These are phyloP conservation scores for Corchorus olitorius DNA, from an alignment of 345 rosid genomes.

Conservation along the genomic window DNA sequence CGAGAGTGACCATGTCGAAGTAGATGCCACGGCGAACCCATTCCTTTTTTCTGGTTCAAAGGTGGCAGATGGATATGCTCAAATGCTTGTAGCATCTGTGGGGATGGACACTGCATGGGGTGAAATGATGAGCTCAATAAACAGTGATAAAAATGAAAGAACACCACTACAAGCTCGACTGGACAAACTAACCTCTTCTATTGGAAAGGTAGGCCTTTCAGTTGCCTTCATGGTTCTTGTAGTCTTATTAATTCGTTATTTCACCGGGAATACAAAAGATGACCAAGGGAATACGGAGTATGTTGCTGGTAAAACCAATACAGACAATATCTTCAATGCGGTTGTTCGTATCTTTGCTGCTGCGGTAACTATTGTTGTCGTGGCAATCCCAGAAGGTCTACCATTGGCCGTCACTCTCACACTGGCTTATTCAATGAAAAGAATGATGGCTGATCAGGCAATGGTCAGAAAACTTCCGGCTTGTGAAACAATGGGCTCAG, in stretches of 20 bases:
- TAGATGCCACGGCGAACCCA: conserved; percentile 37
- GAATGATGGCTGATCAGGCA: conserved; percentile 74
- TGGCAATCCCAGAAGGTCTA: conserved; percentile 74
- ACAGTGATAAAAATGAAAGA: conserved; percentile 46
- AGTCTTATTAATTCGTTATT: conserved; percentile 63
- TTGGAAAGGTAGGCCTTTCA: conserved; percentile 58
- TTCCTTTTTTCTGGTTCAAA: conserved; percentile 59
- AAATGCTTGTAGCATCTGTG: conserved; percentile 60
- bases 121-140: conserved; percentile 60
- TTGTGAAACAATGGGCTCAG: conserved; percentile 80
- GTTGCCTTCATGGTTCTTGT: conserved; percentile 61
- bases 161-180: conserved; percentile 71
- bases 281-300: conserved; percentile 42
- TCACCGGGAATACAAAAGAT: conserved; percentile 58
- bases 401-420: conserved; percentile 76
- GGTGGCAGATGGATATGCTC: conserved; percentile 49
- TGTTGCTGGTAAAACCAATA: conserved; percentile 39
- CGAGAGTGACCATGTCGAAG: conserved; percentile 48
- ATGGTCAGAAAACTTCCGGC: conserved; percentile 74
- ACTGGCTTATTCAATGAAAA: conserved; percentile 77
- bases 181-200: conserved; percentile 58
- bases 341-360: conserved; percentile 55
- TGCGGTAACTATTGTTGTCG: conserved; percentile 74
- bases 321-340: conserved; percentile 43
- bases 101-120: conserved; percentile 75